A percentile compares a stretch with the other conserved stretches of the same genome.
These are phyloP conservation scores for Tubosaeta brunneosetosa DNA, from an alignment of 768 basidiomycete species.

Conservation along the genomic window DNA sequence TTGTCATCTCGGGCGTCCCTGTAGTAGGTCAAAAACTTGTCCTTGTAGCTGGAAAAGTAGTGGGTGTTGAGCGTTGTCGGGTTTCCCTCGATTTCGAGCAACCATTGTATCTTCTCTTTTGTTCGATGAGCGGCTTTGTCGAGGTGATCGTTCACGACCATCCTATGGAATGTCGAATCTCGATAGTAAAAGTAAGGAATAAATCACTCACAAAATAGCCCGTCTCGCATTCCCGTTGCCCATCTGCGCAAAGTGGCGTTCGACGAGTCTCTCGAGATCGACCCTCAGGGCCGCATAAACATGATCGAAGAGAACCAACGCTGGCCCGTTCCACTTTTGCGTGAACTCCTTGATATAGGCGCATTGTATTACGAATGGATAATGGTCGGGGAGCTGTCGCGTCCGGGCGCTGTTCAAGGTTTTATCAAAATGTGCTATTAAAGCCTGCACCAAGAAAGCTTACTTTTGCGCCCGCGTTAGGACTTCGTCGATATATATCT, in stretches of 20 bases:
- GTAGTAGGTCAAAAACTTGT: slow-evolving; percentile 49
- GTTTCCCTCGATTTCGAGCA: slow-evolving; percentile 43
- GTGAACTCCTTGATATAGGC: slow-evolving; percentile 45
- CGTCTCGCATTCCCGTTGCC: slow-evolving; percentile 39
- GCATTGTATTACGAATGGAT: slow-evolving; percentile 58
- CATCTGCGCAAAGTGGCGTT: slow-evolving; percentile 46
- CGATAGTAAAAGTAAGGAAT: background rate
- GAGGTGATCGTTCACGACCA: slow-evolving; percentile 48
- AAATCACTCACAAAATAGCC: slow-evolving; percentile 38
- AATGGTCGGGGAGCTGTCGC: slow-evolving; percentile 64
- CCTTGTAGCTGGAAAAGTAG: slow-evolving; percentile 45
- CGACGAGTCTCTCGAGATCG: slow-evolving; percentile 41
- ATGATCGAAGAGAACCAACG: slow-evolving; percentile 39
- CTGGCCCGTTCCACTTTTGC: slow-evolving; percentile 46
- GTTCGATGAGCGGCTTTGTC: slow-evolving; percentile 38
- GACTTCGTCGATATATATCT: slow-evolving; percentile 53
- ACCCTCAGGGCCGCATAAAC: slow-evolving; percentile 36
- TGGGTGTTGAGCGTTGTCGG: slow-evolving; percentile 52
- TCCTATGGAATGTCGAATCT: slow-evolving; percentile 27
- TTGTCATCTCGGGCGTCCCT: slow-evolving; percentile 26
- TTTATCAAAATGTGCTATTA: background rate
- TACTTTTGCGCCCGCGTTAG: slow-evolving; percentile 43
- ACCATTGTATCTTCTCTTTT: slow-evolving; percentile 42
- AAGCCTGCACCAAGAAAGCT: slow-evolving; percentile 12
- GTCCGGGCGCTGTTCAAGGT: slow-evolving; percentile 51